These are phyloP conservation scores for Aspergillus fumigatiaffinis DNA, from an alignment of 2,329 filamentous ascomycete genomes.

Conservation along the genomic window DNA sequence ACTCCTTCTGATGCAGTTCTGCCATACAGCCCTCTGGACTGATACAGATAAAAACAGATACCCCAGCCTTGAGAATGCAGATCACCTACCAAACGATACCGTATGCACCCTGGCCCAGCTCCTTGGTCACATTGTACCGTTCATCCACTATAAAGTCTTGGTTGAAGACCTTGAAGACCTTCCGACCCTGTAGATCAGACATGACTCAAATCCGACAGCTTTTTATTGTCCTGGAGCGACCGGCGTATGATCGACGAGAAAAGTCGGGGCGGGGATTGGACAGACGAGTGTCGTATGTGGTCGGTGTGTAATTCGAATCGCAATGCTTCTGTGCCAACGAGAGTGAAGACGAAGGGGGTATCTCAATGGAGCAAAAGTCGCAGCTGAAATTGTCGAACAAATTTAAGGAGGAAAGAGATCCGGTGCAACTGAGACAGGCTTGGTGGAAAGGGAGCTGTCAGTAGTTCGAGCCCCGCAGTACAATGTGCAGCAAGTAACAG, in stretches of 20 bases:
- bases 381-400: neutral
- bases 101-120: conserved; percentile 95
- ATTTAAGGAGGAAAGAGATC: neutral
- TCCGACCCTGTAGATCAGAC: conserved; percentile 66
- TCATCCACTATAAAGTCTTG: conserved; percentile 99
- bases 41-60: neutral
- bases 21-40: neutral
- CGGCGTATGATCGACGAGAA: conserved; percentile 7
- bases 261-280: neutral
- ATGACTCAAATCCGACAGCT: conserved; percentile 35
- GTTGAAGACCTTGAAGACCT: conserved; percentile 99
- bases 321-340: neutral
- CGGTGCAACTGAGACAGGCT: neutral
- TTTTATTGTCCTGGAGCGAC: neutral
- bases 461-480: conserved; percentile 12
- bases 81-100: conserved; percentile 87
- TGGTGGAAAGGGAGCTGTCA: neutral
- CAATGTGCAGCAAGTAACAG: conserved; percentile 4
- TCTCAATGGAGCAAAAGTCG: neutral
- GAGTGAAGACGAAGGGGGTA: neutral
- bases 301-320: neutral
- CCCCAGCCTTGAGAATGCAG: neutral
- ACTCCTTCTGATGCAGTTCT: neutral
- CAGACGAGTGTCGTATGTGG: neutral
- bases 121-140: conserved; percentile 97